Evolutionary conservation across 306 rosid genomes (phyloP), one percentile per base, ranked within the genome.

Genomic region (Pyrus pyrifolia): DNA sequence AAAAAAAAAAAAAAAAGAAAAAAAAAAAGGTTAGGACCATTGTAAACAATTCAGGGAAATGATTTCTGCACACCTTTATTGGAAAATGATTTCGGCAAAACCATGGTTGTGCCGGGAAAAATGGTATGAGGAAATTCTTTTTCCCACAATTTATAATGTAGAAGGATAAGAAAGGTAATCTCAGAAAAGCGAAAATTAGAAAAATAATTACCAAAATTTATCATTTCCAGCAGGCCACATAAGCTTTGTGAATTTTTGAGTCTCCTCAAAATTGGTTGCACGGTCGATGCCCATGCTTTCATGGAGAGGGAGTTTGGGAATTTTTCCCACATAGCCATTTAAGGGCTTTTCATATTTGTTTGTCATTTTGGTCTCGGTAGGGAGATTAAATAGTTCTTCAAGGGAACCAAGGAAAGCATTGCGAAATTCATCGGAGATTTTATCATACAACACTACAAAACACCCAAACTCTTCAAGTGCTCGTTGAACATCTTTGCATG

Each of bases 171-270:
- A 40, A 40, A 40, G 11, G 44, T 40, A 11, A 40, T 40, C 44
- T 40, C 11, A 40, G 1, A 40, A 40, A 40, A 40, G 44, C 3
- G 44, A 40, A 40, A 40, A 40, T 40, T 40, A 5, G 40, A 35
- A 35, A 40, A 40, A 2, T 35, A 35, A 40, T 45, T 79, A 86
- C 89, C 89, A 61, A 71, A 86, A 83, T 22, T 52, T 61, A 23
- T 67, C 64, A 51, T 86, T 86, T 78, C 89, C 89, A 17, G n/a
- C 15, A 8, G 87, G 85, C 89, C 89, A 86, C 85, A 86, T 71
- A 38, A 81, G 79, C 62, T 69, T 27, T 11, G 87, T 63, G 80
- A 86, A 86, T 27, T 31, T 53, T 21, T 76, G 82, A 68, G 79
- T 68, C 44, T 74, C 85, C 46, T 75, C 62, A 40, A 78, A 35